Conservation (phyloP, 805 yeast genomes). For the Grigorovia humatica region DNA sequence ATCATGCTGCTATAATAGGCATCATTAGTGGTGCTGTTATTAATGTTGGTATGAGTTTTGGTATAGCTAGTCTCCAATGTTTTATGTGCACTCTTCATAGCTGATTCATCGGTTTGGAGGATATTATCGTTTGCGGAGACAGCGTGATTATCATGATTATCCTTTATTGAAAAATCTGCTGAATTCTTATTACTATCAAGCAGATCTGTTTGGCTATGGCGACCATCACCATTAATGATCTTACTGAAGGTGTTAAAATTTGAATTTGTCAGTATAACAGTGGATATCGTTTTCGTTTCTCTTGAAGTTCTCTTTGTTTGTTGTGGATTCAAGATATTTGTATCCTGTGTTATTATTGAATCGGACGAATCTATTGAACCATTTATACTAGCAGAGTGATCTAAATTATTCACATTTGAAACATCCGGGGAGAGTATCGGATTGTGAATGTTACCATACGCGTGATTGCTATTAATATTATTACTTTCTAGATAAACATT, state of each 20-base stretch:
- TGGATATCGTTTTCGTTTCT: conserved; percentile 2
- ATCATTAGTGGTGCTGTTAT: too few species aligned
- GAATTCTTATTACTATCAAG: too few species aligned
- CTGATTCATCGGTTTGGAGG: neutral
- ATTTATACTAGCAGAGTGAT: neutral
- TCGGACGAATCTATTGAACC: conserved; percentile 1
- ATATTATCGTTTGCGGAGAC: neutral
- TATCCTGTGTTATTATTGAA: conserved; percentile 4
- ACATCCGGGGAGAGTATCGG: neutral
- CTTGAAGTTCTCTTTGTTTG: neutral
- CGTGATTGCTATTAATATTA: neutral
- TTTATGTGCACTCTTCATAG: neutral
- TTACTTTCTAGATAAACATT: neutral
- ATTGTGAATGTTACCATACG: neutral
- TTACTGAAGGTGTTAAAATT: neutral
- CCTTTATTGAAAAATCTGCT: neutral
- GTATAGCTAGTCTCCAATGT: neutral
- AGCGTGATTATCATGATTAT: neutral
- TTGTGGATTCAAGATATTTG: conserved; percentile 4
- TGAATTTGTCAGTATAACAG: neutral
- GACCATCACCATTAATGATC: neutral
- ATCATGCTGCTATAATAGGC: neutral
- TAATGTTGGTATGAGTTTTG: neutral
- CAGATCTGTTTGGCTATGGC: neutral
- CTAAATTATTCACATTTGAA: neutral